Evolutionary conservation across 2,329 filamentous ascomycete species (phyloP).

Genomic region (Neofusicoccum umdonicola): DNA sequence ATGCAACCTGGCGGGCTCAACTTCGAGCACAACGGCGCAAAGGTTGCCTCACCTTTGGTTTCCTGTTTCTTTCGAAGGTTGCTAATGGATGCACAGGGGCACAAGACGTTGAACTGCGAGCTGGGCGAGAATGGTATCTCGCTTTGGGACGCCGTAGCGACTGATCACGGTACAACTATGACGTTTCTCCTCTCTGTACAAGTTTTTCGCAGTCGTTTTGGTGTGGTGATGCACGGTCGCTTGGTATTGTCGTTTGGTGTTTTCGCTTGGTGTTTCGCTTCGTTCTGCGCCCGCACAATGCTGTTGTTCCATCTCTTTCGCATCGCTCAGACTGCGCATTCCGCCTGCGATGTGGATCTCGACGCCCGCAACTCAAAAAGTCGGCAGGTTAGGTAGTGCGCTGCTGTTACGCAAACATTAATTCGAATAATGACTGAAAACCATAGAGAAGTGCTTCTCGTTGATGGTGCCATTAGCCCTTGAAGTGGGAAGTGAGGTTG

Average conservation of each 20-base stretch:
- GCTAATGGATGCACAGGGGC: too few species aligned
- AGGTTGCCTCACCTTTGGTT: not conserved
- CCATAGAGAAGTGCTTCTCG: too few species aligned
- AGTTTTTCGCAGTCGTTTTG: not conserved
- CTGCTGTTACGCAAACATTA: too few species aligned
- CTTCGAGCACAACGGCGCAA: not conserved
- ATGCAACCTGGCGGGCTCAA: not conserved
- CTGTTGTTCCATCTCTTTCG: not conserved
- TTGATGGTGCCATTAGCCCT: too few species aligned
- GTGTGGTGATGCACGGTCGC: not conserved
- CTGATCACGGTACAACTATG: too few species aligned
- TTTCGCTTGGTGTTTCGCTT: not conserved
- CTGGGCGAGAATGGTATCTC: not conserved
- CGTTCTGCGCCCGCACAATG: not conserved
- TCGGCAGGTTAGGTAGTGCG: not conserved
- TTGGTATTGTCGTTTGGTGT: not conserved
- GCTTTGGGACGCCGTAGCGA: not conserved
- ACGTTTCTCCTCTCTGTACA: not conserved
- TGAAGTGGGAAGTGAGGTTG: too few species aligned
- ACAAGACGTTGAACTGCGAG: not conserved
- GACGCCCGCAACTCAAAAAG: not conserved
- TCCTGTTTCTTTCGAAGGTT: not conserved
- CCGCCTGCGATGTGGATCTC: not conserved
- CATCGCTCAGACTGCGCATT: not conserved
- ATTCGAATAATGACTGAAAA: too few species aligned